A percentile compares a stretch with the other conserved stretches of the same genome.
These are phyloP conservation scores for Nicotiana attenuata DNA, from an alignment of 257 asterid genomes.

Conservation along the genomic window DNA sequence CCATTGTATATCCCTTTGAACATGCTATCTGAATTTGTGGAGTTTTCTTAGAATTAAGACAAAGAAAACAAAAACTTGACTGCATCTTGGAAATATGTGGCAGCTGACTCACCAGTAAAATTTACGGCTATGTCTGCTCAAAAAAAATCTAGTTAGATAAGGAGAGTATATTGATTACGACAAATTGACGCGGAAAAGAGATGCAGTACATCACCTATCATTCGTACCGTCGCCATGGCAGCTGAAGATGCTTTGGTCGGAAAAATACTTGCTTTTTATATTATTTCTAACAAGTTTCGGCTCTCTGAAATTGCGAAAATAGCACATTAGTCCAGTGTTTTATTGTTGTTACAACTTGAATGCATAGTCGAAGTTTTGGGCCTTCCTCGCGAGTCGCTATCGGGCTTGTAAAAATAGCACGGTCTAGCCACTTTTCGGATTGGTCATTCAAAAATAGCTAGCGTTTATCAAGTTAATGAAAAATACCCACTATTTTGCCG, in stretches of 20 bases:
- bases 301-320: background rate
- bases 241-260: background rate
- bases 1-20: constrained; percentile 91
- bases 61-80: background rate
- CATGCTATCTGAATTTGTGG: constrained; percentile 64
- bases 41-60: background rate
- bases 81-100: background rate
- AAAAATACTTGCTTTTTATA: background rate
- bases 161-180: background rate
- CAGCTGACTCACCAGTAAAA: constrained; percentile 62
- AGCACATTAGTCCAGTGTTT: too few species aligned
- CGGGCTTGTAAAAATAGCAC: too few species aligned
- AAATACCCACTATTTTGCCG: too few species aligned
- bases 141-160: constrained; percentile 2
- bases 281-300: background rate
- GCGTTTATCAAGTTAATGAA: too few species aligned
- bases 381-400: too few species aligned
- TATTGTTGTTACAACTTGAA: too few species aligned
- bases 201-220: constrained; percentile 54
- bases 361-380: too few species aligned
- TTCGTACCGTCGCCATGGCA: constrained; percentile 64
- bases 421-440: too few species aligned
- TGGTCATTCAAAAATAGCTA: too few species aligned
- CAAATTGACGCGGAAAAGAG: background rate
- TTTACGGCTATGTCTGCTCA: constrained; percentile 87